Evolutionary conservation across 1,139 yeast genomes (phyloP).

Genomic region (Saccharomycopsis phalli): DNA sequence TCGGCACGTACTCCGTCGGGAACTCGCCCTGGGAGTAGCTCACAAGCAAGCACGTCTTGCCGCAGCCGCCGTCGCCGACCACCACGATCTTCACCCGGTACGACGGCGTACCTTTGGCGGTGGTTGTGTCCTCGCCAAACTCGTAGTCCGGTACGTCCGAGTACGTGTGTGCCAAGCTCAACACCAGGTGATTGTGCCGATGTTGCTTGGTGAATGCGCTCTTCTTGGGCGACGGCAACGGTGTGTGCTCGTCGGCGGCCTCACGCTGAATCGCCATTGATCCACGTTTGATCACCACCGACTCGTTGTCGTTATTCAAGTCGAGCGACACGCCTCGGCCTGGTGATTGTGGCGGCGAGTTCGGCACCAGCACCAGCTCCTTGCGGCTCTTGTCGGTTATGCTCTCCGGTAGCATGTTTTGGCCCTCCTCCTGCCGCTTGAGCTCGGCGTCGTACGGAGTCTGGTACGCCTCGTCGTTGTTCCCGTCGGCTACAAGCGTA

Average conservation of each 20-base stretch:
- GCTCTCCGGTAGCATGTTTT: not conserved
- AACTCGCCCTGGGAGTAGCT: slow-evolving; percentile 75
- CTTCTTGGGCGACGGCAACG: not conserved
- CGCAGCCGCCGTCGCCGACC: slow-evolving; percentile 95
- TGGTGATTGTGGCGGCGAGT: slow-evolving; percentile 1
- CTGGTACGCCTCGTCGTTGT: slow-evolving; percentile 22
- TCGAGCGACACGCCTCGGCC: too few relatives aligned
- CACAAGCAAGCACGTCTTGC: slow-evolving; percentile 79
- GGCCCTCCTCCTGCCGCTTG: slow-evolving; percentile 18
- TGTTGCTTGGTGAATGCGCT: slow-evolving; percentile 11
- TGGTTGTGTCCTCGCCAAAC: slow-evolving; percentile 8
- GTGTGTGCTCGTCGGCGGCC: slow-evolving; percentile 14
- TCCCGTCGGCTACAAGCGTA: slow-evolving; percentile 18
- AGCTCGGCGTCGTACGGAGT: slow-evolving; percentile 26
- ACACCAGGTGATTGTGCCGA: slow-evolving; percentile 14
- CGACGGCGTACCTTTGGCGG: slow-evolving; percentile 4
- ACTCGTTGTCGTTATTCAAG: not conserved
- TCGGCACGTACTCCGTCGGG: slow-evolving; percentile 76
- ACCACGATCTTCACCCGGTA: slow-evolving; percentile 51
- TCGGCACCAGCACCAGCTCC: slow-evolving; percentile 1
- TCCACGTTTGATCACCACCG: not conserved
- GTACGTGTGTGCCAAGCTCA: slow-evolving; percentile 16
- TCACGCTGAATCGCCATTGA: not conserved
- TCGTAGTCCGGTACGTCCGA: slow-evolving; percentile 18
- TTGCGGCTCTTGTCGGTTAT: not conserved